Evolutionary conservation across 2,329 filamentous ascomycete species (phyloP).

Genomic region (Hyphodiscus sp.): DNA sequence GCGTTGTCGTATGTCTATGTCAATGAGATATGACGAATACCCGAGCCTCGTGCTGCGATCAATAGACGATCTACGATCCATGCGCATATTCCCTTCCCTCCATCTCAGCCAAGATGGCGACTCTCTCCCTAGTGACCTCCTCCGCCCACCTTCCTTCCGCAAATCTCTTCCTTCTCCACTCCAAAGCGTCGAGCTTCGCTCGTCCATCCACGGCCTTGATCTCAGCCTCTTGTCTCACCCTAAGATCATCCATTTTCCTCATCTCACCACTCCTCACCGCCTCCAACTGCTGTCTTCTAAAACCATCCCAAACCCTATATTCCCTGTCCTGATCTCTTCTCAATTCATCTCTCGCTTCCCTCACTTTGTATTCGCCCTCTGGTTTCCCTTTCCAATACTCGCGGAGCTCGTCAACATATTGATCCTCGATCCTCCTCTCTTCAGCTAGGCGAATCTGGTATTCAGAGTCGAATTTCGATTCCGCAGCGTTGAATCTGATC

Average conservation of each 20-base stretch:
- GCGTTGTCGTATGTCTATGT: too few relatives aligned
- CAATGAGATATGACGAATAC: neutral
- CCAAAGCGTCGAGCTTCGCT: slow-evolving; percentile 21
- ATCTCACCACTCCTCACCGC: slow-evolving; percentile 39
- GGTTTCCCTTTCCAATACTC: slow-evolving; percentile 34
- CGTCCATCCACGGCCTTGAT: slow-evolving; percentile 37
- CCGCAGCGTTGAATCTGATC: slow-evolving; percentile 30
- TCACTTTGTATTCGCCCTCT: slow-evolving; percentile 35
- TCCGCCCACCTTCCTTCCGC: slow-evolving; percentile 44
- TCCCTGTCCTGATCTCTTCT: slow-evolving; percentile 36
- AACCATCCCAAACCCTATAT: slow-evolving; percentile 31
- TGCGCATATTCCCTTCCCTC: slow-evolving; percentile 18
- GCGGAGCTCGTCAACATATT: slow-evolving; percentile 36
- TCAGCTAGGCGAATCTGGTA: slow-evolving; percentile 35
- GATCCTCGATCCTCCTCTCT: slow-evolving; percentile 39
- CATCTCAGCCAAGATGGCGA: slow-evolving; percentile 35
- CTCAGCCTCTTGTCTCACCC: slow-evolving; percentile 37
- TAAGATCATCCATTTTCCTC: slow-evolving; percentile 29
- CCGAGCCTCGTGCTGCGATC: neutral
- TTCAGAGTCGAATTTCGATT: slow-evolving; percentile 35
- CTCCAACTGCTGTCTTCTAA: slow-evolving; percentile 34
- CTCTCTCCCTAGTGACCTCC: slow-evolving; percentile 39
- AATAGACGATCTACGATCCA: neutral
- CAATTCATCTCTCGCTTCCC: slow-evolving; percentile 36
- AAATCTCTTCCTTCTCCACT: slow-evolving; percentile 30